phyloP scores from a whole-genome alignment of 345 rosid species.

The Eucalyptus pauciflora region DNA sequence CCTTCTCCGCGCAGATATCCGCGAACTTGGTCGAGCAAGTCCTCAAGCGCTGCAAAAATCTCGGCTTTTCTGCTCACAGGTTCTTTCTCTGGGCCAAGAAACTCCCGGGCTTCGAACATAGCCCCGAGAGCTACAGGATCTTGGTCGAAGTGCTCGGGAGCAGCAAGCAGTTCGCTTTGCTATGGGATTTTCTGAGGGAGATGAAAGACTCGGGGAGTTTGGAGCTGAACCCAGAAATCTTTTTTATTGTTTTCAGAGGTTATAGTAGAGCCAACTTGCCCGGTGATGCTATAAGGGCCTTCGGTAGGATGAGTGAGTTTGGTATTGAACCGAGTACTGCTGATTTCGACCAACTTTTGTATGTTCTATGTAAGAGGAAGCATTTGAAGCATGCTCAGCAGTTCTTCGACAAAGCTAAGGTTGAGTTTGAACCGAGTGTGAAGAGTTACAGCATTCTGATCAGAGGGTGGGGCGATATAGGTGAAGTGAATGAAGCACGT shows the following conservation, averaged over 20 bases:
- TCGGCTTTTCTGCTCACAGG: slow-evolving; percentile 73
- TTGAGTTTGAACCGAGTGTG: slow-evolving; percentile 15
- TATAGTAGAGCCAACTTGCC: slow-evolving; percentile 71
- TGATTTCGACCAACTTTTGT: slow-evolving; percentile 62
- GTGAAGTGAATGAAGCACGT: slow-evolving; percentile 35
- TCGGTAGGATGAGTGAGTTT: slow-evolving; percentile 70
- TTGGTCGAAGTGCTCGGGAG: slow-evolving; percentile 63
- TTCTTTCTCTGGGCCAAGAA: slow-evolving; percentile 85
- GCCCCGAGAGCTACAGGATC: slow-evolving; percentile 43
- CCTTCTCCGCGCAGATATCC: slow-evolving; percentile 40
- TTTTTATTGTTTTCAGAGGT: slow-evolving; percentile 70
- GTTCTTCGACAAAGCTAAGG: slow-evolving; percentile 31
- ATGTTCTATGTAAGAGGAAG: slow-evolving; percentile 52
- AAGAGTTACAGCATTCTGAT: slow-evolving; percentile 66
- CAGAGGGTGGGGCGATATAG: slow-evolving; percentile 41
- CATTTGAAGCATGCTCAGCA: slow-evolving; percentile 52
- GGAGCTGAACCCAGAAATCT: slow-evolving; percentile 28
- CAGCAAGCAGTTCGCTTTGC: slow-evolving; percentile 51
- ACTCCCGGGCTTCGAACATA: slow-evolving; percentile 49
- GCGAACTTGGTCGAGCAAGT: slow-evolving; percentile 62
- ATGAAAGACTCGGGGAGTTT: slow-evolving; percentile 35
- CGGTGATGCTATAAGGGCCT: slow-evolving; percentile 59
- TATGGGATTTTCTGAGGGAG: slow-evolving; percentile 79
- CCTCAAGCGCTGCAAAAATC: slow-evolving; percentile 70
- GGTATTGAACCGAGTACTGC: slow-evolving; percentile 44